These are phyloP conservation scores for Kazachstania bromeliacearum DNA, from an alignment of 805 yeast species.

Conservation along the genomic window DNA sequence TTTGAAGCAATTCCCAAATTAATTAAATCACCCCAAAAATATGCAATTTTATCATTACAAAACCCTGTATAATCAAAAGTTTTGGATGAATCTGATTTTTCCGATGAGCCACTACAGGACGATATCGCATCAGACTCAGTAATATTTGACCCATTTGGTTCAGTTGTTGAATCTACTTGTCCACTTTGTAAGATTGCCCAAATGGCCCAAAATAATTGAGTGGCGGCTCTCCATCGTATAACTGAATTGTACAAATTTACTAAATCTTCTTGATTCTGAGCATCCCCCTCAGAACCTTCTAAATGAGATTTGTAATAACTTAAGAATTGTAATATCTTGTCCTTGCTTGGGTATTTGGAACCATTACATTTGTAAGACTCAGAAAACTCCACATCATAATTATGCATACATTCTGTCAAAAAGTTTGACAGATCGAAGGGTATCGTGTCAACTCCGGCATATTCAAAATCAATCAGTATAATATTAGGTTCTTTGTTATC, in stretches of 20 bases:
- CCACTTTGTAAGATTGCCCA: conserved; percentile 86
- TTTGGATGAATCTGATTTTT: not conserved
- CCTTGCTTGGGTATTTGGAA: conserved; percentile 52
- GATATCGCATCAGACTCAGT: too few species aligned
- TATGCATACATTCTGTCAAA: conserved; percentile 91
- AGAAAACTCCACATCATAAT: conserved; percentile 44
- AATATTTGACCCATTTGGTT: not conserved
- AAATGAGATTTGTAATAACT: conserved; percentile 63
- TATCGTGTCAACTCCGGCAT: conserved; percentile 75
- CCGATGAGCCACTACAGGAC: too few species aligned
- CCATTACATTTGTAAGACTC: conserved; percentile 41
- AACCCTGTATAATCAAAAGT: conserved; percentile 64
- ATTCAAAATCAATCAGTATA: conserved; percentile 90
- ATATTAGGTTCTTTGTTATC: conserved; percentile 43
- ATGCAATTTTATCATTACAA: conserved; percentile 57
- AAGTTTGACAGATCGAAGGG: conserved; percentile 86
- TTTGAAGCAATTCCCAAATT: conserved; percentile 42
- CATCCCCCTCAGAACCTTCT: conserved; percentile 33
- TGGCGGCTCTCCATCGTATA: conserved; percentile 67
- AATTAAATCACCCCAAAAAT: conserved; percentile 64
- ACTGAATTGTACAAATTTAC: conserved; percentile 51
- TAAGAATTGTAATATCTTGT: conserved; percentile 56
- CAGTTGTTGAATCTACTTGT: conserved; percentile 11
- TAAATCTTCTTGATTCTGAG: conserved; percentile 27
- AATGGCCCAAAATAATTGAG: conserved; percentile 67